Conservation (phyloP, 352 stramenopile genomes). For the Saprolegnia parasitica region DNA sequence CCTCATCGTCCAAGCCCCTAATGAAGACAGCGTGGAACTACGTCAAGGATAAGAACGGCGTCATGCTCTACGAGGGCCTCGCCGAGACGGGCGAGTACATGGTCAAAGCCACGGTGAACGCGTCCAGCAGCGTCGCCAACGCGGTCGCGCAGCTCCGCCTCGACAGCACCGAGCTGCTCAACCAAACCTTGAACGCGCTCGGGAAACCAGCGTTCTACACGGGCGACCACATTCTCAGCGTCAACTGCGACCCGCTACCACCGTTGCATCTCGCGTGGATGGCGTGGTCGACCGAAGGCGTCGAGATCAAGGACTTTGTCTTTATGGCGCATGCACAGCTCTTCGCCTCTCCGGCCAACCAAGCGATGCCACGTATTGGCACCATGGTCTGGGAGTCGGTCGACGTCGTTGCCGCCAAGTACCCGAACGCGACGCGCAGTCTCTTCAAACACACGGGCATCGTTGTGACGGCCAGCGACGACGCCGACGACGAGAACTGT, state of each 20-base stretch:
- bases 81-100: slow-evolving; percentile 16
- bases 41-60: slow-evolving; percentile 25
- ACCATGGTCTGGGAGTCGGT: slow-evolving; percentile 20
- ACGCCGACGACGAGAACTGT: slow-evolving; percentile 5
- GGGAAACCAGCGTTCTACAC: slow-evolving; percentile 7
- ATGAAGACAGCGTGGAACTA: slow-evolving; percentile 15
- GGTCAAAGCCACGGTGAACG: slow-evolving; percentile 16
- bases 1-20: slow-evolving; percentile 3
- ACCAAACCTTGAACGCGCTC: neutral
- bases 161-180: neutral
- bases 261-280: slow-evolving; percentile 4
- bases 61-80: slow-evolving; percentile 14
- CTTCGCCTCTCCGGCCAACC: neutral
- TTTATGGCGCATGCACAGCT: slow-evolving; percentile 15
- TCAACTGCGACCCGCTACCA: neutral
- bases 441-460: slow-evolving; percentile 9
- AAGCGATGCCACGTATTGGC: neutral
- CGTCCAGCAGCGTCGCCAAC: slow-evolving; percentile 1
- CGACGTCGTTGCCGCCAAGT: slow-evolving; percentile 6
- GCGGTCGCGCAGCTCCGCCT: neutral
- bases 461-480: neutral
- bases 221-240: slow-evolving; percentile 10
- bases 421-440: neutral
- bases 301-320: slow-evolving; percentile 20
- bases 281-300: slow-evolving; percentile 10